Percentiles rank a stretch among this genome's conserved stretches.
These are phyloP conservation scores for Colletotrichum caudatum DNA, from an alignment of 2,329 filamentous ascomycete genomes.

Conservation along the genomic window DNA sequence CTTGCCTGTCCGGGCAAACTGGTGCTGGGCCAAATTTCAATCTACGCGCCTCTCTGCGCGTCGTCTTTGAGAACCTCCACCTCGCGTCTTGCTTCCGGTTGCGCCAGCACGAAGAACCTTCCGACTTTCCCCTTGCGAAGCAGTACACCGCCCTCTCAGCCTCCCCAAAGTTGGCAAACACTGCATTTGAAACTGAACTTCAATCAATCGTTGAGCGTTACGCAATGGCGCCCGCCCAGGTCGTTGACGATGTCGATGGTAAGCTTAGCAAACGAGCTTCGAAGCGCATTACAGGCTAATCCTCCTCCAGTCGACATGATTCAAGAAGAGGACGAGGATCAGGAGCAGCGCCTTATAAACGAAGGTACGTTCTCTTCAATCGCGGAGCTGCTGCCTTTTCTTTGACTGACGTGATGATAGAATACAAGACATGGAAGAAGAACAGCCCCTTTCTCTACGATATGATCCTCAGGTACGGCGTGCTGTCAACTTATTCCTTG, in stretches of 20 bases:
- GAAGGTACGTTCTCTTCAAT: conserved; percentile 70
- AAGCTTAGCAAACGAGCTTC: conserved; percentile 30
- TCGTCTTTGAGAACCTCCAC: conserved; percentile 20
- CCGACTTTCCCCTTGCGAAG: conserved; percentile 9
- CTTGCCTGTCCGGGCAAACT: conserved; percentile 13
- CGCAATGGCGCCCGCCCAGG: conserved; percentile 61
- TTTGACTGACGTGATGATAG: conserved; percentile 57
- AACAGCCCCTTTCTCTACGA: conserved; percentile 99
- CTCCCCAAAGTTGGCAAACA: background rate
- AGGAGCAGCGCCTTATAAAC: conserved; percentile 90
- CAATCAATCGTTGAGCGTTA: background rate
- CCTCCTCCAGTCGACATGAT: conserved; percentile 59
- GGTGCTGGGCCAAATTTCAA: conserved; percentile 34
- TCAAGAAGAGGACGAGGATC: conserved; percentile 77
- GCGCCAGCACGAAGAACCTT: conserved; percentile 34
- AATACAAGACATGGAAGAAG: conserved; percentile 99
- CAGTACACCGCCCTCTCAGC: conserved; percentile 4
- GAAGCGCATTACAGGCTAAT: conserved; percentile 38
- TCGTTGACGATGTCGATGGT: conserved; percentile 65
- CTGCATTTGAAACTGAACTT: background rate
- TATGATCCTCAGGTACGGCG: conserved; percentile 84
- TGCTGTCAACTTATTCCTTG: conserved; percentile 1
- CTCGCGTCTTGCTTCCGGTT: conserved; percentile 34
- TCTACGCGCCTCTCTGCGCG: conserved; percentile 40
- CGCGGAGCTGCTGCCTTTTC: background rate